Base-by-base conservation (phyloP, 257 asterid genomes). In the Solanum bulbocastanum region DNA sequence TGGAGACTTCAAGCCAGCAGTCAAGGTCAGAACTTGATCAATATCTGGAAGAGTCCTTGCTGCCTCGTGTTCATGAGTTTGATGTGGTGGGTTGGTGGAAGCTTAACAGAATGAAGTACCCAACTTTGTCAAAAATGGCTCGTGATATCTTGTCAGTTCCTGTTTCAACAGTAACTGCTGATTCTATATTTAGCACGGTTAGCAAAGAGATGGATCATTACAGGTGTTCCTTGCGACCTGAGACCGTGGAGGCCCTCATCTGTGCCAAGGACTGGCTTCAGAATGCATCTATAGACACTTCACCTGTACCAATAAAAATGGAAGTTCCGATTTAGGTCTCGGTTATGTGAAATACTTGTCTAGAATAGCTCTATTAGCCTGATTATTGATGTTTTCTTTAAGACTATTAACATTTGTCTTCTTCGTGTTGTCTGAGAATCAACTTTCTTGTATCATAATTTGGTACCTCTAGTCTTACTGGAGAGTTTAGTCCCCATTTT, bases 1-100 rank as follows among this genome's bases (percentile, higher is more conserved):
- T 95, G 96, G 96, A 95, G 87, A 94, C 98, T 0, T 90, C 96
- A 0, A 97, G 96, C 91, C 98, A 97, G 87, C 95, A 90, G 6
- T 89, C 95, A 5, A 95, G 91, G 87, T 81, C 99, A 2, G 99
- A 97, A 91, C 74, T 97, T 90, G 99, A 96, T 88, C 98, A 94
- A 93, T 97, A 97, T 85, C 90, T 97, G 92, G 97, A 96, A 94
- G 99, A 97, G 92, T 96, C 99, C 3, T 86, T 97, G 22, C 36
- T 96, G 91, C 99, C 99, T 1, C 94, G 99, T 0, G 98, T 94
- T 5, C 98, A 94, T 18, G 99, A 96, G 16, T 97, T 97, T 82
- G 99, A 97, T 37, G 99, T 96, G 37, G 69, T 96, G 10, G 98
- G 98, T 14, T 97, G 99, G 99, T 97, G 99, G 99, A 95, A 96